These are phyloP conservation scores for Coemansia sp. DNA, from an alignment of 192 early-diverging fungal species.

Conservation along the genomic window DNA sequence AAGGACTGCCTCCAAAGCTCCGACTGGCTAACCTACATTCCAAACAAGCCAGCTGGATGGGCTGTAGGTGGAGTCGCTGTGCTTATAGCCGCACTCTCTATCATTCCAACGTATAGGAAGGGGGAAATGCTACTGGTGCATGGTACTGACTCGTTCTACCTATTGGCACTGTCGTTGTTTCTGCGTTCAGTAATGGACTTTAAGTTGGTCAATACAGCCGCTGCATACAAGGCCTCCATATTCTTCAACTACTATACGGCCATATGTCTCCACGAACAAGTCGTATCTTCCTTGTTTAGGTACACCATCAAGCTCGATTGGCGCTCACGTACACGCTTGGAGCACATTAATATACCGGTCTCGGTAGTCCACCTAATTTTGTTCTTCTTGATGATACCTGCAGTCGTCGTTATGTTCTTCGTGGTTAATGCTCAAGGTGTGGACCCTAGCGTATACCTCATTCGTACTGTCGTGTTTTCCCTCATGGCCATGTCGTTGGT, in stretches of 20 bases:
- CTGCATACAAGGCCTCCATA: slow-evolving; percentile 32
- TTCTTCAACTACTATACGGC: slow-evolving; percentile 23
- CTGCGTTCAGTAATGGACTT: slow-evolving; percentile 25
- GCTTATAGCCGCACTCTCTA: slow-evolving; percentile 3
- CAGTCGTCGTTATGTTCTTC: background rate
- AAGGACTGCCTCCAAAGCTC: slow-evolving; percentile 15
- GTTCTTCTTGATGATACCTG: background rate
- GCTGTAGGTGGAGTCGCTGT: slow-evolving; percentile 16
- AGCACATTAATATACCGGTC: background rate
- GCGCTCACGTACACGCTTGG: background rate
- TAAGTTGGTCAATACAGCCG: slow-evolving; percentile 8
- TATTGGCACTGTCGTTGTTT: slow-evolving; percentile 16
- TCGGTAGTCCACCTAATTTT: background rate
- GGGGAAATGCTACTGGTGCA: background rate
- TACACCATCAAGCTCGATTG: background rate
- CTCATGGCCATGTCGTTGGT: background rate
- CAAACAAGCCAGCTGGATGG: slow-evolving; percentile 19
- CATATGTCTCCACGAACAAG: background rate
- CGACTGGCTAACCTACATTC: slow-evolving; percentile 30
- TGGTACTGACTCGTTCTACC: slow-evolving; percentile 6
- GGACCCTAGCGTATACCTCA: background rate
- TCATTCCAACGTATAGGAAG: background rate
- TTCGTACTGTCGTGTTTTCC: background rate
- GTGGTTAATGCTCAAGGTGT: background rate
- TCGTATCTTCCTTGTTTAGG: background rate